Evolutionary conservation across 148 eudicot genomes (phyloP).

Genomic region (Camellia sinensis): DNA sequence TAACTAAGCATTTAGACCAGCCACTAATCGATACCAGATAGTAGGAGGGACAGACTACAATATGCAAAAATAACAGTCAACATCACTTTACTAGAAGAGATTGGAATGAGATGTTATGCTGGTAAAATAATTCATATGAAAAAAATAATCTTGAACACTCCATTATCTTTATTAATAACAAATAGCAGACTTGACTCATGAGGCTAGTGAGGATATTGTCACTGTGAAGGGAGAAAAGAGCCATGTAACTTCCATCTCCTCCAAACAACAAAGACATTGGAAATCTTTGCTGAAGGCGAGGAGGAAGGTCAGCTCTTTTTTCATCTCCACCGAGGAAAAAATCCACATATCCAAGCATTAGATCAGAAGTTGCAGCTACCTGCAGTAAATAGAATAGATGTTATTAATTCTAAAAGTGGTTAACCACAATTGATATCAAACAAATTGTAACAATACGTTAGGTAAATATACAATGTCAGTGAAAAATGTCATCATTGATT

Average conservation of each 20-base stretch:
- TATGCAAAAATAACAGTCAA: neutral
- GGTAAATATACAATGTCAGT: neutral
- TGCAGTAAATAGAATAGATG: slow-evolving; percentile 22
- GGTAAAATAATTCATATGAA: neutral
- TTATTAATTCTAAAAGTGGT: neutral
- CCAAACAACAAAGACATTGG: slow-evolving; percentile 85
- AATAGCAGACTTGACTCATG: slow-evolving; percentile 69
- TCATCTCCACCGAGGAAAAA: slow-evolving; percentile 99
- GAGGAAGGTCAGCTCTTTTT: slow-evolving; percentile 91
- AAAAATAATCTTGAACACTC: neutral
- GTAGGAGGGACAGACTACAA: slow-evolving; percentile 85
- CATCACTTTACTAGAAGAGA: neutral
- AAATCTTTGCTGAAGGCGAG: slow-evolving; percentile 69
- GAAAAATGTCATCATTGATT: too few relatives aligned
- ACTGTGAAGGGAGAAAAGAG: slow-evolving; percentile 83
- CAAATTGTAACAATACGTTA: neutral
- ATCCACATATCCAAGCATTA: slow-evolving; percentile 92
- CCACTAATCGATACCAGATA: slow-evolving; percentile 82
- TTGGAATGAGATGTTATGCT: neutral
- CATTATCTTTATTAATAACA: neutral
- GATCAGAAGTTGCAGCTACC: slow-evolving; percentile 86
- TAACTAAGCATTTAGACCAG: slow-evolving; percentile 93
- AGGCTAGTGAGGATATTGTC: slow-evolving; percentile 87
- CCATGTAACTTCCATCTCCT: slow-evolving; percentile 96
- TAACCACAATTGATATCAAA: neutral